Evolutionary conservation across 2,329 filamentous ascomycete species (phyloP).

Genomic region (Chrysoporthe puriensis): DNA sequence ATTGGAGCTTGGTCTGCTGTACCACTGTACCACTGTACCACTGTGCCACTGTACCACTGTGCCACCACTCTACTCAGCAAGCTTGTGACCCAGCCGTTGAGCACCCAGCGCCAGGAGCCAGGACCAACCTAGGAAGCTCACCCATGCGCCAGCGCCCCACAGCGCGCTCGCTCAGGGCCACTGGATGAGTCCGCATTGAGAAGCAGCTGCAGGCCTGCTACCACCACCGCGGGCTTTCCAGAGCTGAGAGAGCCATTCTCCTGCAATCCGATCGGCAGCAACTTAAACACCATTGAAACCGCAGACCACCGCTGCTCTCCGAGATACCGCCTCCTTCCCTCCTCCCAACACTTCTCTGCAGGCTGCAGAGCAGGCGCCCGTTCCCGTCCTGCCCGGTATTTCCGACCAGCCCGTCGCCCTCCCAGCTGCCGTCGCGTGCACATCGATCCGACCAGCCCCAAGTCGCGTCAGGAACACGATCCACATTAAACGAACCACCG

Average conservation of each 20-base stretch:
- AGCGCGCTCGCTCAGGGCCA: not conserved
- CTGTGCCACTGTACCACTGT: no score
- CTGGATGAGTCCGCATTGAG: not conserved
- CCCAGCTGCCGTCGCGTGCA: not conserved
- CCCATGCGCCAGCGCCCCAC: not conserved
- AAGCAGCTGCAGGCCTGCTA: conserved; percentile 3
- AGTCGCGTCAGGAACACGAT: conserved; percentile 10
- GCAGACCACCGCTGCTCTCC: not conserved
- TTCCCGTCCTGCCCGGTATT: not conserved
- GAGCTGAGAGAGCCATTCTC: not conserved
- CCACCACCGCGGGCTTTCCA: not conserved
- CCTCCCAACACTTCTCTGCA: not conserved
- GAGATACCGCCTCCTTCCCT: not conserved
- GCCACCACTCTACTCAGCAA: no score
- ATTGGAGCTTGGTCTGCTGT: not conserved
- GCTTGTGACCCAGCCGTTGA: no score
- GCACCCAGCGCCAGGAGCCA: no score
- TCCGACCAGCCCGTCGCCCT: not conserved
- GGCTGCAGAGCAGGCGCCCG: not conserved
- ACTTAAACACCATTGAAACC: conserved; percentile 5
- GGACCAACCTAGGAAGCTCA: not conserved
- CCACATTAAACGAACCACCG: not conserved
- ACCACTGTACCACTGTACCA: no score
- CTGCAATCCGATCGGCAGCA: conserved; percentile 1
- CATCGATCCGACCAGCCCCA: conserved; percentile 1